Evolutionary conservation across 768 basidiomycete genomes (phyloP).

Genomic region (Podaxis sp.): DNA sequence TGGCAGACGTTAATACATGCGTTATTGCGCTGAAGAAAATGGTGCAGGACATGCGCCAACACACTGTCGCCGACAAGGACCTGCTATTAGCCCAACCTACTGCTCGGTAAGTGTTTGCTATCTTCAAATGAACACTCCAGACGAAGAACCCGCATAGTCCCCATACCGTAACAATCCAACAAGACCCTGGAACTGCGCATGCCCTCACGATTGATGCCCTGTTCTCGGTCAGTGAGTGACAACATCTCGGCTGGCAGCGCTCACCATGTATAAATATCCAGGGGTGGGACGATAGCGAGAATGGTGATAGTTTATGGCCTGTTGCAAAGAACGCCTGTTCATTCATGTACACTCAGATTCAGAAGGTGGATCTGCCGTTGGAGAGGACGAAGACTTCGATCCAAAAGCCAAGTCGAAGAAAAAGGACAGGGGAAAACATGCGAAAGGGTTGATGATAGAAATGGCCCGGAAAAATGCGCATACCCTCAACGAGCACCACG

Average conservation of each 20-base stretch:
- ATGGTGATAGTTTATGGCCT: conserved; percentile 33
- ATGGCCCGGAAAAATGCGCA: conserved; percentile 50
- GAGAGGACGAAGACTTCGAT: conserved; percentile 53
- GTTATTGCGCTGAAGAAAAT: conserved; percentile 78
- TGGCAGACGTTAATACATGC: conserved; percentile 77
- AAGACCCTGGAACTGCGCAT: conserved; percentile 49
- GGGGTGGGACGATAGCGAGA: conserved; percentile 67
- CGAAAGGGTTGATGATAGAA: conserved; percentile 33
- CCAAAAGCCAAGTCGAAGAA: conserved; percentile 29
- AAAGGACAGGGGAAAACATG: conserved; percentile 28
- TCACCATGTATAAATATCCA: conserved; percentile 22
- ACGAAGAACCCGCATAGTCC: conserved; percentile 27
- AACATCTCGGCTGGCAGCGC: conserved; percentile 20
- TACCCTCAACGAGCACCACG: conserved; percentile 72
- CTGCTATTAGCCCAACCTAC: conserved; percentile 73
- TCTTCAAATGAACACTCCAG: neutral
- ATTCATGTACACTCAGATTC: neutral
- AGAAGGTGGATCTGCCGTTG: conserved; percentile 22
- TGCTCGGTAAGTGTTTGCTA: conserved; percentile 46
- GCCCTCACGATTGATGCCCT: conserved; percentile 66
- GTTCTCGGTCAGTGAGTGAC: conserved; percentile 43
- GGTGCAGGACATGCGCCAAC: conserved; percentile 60
- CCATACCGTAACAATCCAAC: conserved; percentile 50
- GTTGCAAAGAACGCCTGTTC: neutral
- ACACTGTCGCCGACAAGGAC: conserved; percentile 44